Evolutionary conservation across 169 alveolate species (phyloP), one percentile per base, ranked within the genome.

Genomic region (Eimeria necatrix): DNA sequence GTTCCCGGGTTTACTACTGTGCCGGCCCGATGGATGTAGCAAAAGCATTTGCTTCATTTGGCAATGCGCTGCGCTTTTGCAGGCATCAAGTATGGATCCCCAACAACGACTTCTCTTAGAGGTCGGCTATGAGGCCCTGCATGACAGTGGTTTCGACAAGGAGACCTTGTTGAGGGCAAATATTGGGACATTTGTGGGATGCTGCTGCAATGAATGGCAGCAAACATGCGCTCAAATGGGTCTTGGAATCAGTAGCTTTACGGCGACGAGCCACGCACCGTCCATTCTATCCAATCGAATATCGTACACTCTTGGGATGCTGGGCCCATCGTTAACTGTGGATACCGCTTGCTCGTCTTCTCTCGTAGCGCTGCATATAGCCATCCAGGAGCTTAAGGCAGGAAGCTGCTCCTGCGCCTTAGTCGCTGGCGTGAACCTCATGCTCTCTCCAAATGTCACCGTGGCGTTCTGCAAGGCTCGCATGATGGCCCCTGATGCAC

Each of bases 331-430:
- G 22, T 89, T 95, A 74, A 97, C 98, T 1, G 96, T 97, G 60
- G 98, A 97, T 56, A 96, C 98, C n/a, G 98, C 98, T 7, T 97
- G 98, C 74, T 96, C 97, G 18, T 97, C 98, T n/a, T 96, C 98
- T 20, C 95, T 97, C 51, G 98, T 96, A 51, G 98, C 98, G 7
- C 94, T 97, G 46, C 97, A 97, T 81, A 94, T 97, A n/a, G 97
- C 98, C 46, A 90, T 94, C 22, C 95, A 91, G 53, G 97, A 95
- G 20, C 71, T 97, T 10, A 85, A 96, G 9, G 70, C 95, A n/a
- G 96, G 96, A 12, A 93, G 96, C 74, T 97, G 98, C 93, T 87
- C 68, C 22, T 95, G 96, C 18, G 98, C 98, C 3, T 96, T 94
- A 68, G 97, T 95, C 48, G 97, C 97, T 9, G 98, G 98, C 10